Base-by-base conservation (phyloP, 257 asterid genomes). In the Salvia hispanica region DNA sequence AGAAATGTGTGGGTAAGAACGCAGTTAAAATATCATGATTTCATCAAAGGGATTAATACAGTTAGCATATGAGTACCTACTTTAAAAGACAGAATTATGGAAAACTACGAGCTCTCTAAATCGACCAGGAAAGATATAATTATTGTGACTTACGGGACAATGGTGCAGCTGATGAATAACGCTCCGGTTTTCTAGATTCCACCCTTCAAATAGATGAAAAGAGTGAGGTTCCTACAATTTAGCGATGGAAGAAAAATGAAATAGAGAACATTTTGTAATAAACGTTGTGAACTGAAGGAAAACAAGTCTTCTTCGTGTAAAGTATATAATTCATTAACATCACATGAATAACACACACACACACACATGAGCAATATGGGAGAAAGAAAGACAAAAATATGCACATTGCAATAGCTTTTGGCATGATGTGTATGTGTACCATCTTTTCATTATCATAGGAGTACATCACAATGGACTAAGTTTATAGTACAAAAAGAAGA, bases 121-220 rank as follows among this genome's bases (percentile, higher is more conserved):
- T 64, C 50, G 14, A 67, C 7, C n/a, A 45, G 45, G 68, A 40
- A 46, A 47, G 43, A 66, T 21, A 39, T 64, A 21, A 48, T 63
- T 65, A 25, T 39, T 5, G 47, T 7, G 58, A 85, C 96, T 90
- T 82, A 93, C 99, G 97, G 64, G 99, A 90, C 75, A 93, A 76
- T 48, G 99, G 99, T 52, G 99, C 96, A 81, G 99, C 99, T 46
- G 99, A 93, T 55, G 99, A 93, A 87, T 93, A 90, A 37, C 99
- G 96, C 88, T 93, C 99, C 45, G 99, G 84, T 71, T 90, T 90
- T 86, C 98, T 88, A 73, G 98, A 90, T 84, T 93, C 98, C 87
- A 78, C 99, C 99, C 99, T 93, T 90, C 92, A 90, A 86, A 90
- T 80, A 93, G 85, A 90, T 76, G 83, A 88, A 90, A 86, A 86